Evolutionary conservation across 2,329 filamentous ascomycete species (phyloP).

Genomic region (Pyrenophora graminea): DNA sequence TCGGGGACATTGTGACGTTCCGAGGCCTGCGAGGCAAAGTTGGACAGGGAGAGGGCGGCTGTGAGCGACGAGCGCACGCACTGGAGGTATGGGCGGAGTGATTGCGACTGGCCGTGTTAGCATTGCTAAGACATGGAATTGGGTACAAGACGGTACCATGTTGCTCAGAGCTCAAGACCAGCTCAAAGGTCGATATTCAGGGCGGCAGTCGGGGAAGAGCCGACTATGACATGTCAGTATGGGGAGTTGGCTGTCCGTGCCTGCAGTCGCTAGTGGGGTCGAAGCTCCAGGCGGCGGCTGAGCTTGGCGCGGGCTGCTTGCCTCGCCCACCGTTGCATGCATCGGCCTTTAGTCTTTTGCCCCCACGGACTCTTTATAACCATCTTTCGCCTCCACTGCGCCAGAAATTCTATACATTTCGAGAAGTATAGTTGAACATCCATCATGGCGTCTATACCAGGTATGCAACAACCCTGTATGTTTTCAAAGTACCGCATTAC

Average conservation of each 20-base stretch:
- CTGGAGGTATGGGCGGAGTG: slow-evolving; percentile 92
- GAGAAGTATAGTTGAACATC: slow-evolving; percentile 8
- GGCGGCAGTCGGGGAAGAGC: slow-evolving; percentile 21
- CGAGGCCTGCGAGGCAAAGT: slow-evolving; percentile 95
- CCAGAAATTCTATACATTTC: not conserved
- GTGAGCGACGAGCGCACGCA: slow-evolving; percentile 94
- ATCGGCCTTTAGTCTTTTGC: no score
- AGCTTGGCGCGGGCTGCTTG: slow-evolving; percentile 26
- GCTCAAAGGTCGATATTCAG: slow-evolving; percentile 22
- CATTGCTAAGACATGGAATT: slow-evolving; percentile 5
- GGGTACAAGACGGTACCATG: slow-evolving; percentile 32
- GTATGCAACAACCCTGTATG: slow-evolving; percentile 19
- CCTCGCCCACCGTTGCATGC: slow-evolving; percentile 28
- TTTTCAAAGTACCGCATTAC: slow-evolving; percentile 9
- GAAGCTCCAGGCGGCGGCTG: slow-evolving; percentile 29
- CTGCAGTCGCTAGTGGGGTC: slow-evolving; percentile 31
- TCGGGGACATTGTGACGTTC: slow-evolving; percentile 98
- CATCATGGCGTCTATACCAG: slow-evolving; percentile 46
- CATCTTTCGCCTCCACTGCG: slow-evolving; percentile 16
- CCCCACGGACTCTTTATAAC: slow-evolving; percentile 34
- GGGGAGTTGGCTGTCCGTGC: slow-evolving; percentile 30
- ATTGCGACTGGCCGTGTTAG: slow-evolving; percentile 74
- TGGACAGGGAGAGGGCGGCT: slow-evolving; percentile 87
- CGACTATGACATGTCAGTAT: slow-evolving; percentile 40
- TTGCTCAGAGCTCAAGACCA: slow-evolving; percentile 22